These are phyloP conservation scores for Schwanniomyces vanrijiae DNA, from an alignment of 805 yeast genomes.

Conservation along the genomic window DNA sequence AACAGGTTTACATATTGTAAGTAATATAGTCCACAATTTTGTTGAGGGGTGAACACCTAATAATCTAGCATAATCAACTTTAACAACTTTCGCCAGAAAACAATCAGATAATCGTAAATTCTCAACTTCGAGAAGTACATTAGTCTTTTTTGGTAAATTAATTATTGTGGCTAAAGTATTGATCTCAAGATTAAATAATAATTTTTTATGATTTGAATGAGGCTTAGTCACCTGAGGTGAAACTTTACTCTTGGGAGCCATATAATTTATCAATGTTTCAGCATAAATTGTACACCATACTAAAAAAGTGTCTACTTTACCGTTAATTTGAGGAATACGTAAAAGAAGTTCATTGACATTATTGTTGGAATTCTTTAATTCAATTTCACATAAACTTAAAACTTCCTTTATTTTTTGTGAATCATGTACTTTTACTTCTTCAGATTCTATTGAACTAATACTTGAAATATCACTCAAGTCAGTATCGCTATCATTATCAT, in stretches of 20 bases:
- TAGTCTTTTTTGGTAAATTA: conserved; percentile 47
- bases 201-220: conserved; percentile 9
- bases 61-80: conserved; percentile 39
- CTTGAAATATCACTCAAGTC: conserved; percentile 35
- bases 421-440: conserved; percentile 10
- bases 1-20: conserved; percentile 28
- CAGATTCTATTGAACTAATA: conserved; percentile 22
- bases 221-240: conserved; percentile 26
- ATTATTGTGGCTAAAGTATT: conserved; percentile 39
- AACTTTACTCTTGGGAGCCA: conserved; percentile 31
- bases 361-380: conserved; percentile 22
- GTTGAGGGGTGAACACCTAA: conserved; percentile 54
- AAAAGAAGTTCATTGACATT: conserved; percentile 28
- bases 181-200: conserved; percentile 26
- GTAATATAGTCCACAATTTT: conserved; percentile 38
- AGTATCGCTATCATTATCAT: conserved; percentile 12
- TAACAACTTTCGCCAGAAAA: conserved; percentile 24
- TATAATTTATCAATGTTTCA: conserved; percentile 26
- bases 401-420: conserved; percentile 33
- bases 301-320: conserved; percentile 38
- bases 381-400: conserved; percentile 24
- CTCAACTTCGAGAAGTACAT: conserved; percentile 47
- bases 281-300: conserved; percentile 45
- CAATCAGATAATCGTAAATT: conserved; percentile 25
- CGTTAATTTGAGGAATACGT: conserved; percentile 36